phyloP scores from a whole-genome alignment of 73 alveolate species.

The Diophrys sp. region DNA sequence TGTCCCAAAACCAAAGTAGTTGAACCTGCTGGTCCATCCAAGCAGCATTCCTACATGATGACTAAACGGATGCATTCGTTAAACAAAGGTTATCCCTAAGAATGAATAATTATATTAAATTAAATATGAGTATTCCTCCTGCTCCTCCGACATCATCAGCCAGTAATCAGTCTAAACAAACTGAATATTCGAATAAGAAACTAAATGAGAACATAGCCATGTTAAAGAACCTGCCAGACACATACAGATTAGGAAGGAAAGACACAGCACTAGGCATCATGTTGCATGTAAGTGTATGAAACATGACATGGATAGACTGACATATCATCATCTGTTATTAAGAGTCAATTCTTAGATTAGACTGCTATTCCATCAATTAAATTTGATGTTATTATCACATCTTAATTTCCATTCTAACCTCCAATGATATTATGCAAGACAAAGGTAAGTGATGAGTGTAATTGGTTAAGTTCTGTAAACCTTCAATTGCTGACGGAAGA shows the following conservation, averaged over 20 bases:
- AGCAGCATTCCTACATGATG: too few species aligned
- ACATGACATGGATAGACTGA: slow-evolving; percentile 15
- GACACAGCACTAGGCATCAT: slow-evolving; percentile 47
- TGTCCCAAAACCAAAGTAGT: too few species aligned
- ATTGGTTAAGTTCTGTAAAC: slow-evolving; percentile 23
- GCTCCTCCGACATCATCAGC: background rate
- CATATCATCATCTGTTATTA: background rate
- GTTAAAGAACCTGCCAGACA: slow-evolving; percentile 32
- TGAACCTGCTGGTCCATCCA: too few species aligned
- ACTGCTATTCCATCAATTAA: background rate
- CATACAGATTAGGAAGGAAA: slow-evolving; percentile 34
- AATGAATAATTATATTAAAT: too few species aligned
- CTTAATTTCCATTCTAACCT: background rate
- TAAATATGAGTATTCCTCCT: background rate
- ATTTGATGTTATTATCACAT: background rate
- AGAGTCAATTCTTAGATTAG: background rate
- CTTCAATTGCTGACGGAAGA: slow-evolving; percentile 54
- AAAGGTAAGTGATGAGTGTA: background rate
- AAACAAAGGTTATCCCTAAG: too few species aligned
- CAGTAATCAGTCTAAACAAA: background rate
- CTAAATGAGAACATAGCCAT: slow-evolving; percentile 25
- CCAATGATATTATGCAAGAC: background rate
- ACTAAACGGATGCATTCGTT: too few species aligned
- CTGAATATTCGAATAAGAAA: slow-evolving; percentile 1
- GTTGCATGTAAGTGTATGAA: slow-evolving; percentile 32